Conservation (phyloP, 1,284 basidiomycete species). For the Cutaneotrichosporon sp. region DNA sequence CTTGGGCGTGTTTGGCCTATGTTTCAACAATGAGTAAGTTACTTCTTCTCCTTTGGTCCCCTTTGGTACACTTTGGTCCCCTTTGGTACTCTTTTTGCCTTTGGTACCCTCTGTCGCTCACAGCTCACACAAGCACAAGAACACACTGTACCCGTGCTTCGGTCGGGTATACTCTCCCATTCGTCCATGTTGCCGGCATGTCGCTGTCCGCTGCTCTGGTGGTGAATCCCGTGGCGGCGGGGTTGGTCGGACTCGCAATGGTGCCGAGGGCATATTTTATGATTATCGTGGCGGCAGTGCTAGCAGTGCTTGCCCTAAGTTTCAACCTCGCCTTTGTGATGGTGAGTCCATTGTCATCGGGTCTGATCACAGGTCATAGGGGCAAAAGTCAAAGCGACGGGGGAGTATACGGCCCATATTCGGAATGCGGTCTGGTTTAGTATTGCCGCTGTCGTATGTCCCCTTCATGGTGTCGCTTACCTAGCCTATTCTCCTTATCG, state of each 20-base stretch:
- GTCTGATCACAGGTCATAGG: constrained; percentile 28
- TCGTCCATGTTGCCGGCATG: constrained; percentile 17
- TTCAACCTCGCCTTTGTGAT: constrained; percentile 36
- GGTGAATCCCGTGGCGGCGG: constrained; percentile 43
- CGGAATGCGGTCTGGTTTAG: constrained; percentile 47
- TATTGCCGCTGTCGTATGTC: constrained; percentile 39
- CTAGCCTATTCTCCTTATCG: neutral
- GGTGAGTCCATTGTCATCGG: constrained; percentile 14
- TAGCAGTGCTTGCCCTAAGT: constrained; percentile 3
- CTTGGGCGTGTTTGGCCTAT: constrained; percentile 42
- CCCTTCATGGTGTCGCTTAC: constrained; percentile 13
- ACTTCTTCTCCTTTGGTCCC: too few relatives aligned
- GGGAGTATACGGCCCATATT: constrained; percentile 31
- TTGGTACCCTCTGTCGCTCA: too few relatives aligned
- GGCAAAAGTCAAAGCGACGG: constrained; percentile 29
- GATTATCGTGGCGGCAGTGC: neutral
- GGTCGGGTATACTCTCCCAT: constrained; percentile 39
- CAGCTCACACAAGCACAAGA: constrained; percentile 20
- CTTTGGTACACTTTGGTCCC: too few relatives aligned
- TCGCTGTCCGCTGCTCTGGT: constrained; percentile 37
- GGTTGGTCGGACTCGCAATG: constrained; percentile 35
- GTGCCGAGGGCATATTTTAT: constrained; percentile 1
- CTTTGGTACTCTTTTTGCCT: too few relatives aligned
- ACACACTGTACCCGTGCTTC: constrained; percentile 31
- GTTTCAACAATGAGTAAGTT: constrained; percentile 21